These are phyloP conservation scores for Fusarium verticillioides DNA, from an alignment of 2,329 filamentous ascomycete species.

Conservation along the genomic window DNA sequence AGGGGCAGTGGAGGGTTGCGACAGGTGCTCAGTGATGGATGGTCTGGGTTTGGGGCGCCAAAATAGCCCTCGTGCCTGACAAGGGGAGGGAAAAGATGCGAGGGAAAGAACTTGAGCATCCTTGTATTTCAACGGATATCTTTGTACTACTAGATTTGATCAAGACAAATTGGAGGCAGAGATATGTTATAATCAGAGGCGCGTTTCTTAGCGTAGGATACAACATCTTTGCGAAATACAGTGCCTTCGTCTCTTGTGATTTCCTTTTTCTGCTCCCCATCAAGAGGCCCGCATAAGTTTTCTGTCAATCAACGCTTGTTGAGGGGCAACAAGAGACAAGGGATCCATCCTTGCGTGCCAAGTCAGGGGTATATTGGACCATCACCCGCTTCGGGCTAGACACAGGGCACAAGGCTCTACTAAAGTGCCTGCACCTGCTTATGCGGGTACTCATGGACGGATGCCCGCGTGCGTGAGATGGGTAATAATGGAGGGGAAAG, in stretches of 20 bases:
- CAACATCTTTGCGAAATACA: background rate
- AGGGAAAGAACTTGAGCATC: background rate
- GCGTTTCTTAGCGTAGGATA: background rate
- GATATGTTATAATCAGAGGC: background rate
- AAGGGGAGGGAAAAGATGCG: background rate
- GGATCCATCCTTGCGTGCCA: conserved; percentile 23
- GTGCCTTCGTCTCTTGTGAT: background rate
- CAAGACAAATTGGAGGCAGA: background rate
- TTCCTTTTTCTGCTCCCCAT: background rate
- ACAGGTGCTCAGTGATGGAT: conserved; percentile 27
- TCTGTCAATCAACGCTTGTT: conserved; percentile 13
- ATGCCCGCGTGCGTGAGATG: conserved; percentile 24
- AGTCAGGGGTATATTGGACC: conserved; percentile 40
- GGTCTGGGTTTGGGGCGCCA: conserved; percentile 6
- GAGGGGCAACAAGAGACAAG: conserved; percentile 21
- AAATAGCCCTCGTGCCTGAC: conserved; percentile 29
- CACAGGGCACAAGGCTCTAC: conserved; percentile 28
- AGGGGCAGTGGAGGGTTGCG: conserved; percentile 26
- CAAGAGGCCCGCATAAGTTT: conserved; percentile 5
- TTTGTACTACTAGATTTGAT: background rate
- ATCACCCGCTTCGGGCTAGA: conserved; percentile 29
- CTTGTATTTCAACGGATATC: background rate
- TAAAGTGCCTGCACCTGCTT: conserved; percentile 44
- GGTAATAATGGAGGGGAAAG: conserved; percentile 16
- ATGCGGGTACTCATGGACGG: conserved; percentile 35